phyloP scores from a whole-genome alignment of 768 basidiomycete species.

The Polyporus arcularius region DNA sequence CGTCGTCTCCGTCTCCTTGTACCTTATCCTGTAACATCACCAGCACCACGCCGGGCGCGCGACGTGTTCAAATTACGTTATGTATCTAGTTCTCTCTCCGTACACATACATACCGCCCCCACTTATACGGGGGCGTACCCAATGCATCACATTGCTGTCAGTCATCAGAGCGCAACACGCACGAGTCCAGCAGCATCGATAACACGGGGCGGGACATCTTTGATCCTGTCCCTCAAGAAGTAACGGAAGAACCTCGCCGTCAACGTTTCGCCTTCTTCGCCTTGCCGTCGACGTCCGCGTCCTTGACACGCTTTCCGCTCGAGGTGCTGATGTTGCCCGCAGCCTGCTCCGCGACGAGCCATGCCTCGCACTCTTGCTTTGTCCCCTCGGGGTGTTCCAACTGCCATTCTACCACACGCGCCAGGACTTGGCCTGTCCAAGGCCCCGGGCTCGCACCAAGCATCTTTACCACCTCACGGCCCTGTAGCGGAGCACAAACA shows the following conservation, averaged over 20 bases:
- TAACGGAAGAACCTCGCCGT: neutral
- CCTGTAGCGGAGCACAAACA: conserved; percentile 47
- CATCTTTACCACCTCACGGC: conserved; percentile 58
- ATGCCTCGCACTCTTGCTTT: conserved; percentile 66
- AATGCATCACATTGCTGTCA: conserved; percentile 10
- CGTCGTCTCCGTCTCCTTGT: neutral
- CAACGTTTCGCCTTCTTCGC: conserved; percentile 34
- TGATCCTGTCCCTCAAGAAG: neutral
- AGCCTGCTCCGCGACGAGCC: conserved; percentile 61
- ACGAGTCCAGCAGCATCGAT: neutral
- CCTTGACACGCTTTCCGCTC: conserved; percentile 30
- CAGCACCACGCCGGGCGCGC: neutral
- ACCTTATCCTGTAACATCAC: neutral
- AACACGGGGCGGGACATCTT: neutral
- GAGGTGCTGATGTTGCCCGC: conserved; percentile 43
- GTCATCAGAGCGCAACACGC: neutral
- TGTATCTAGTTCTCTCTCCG: conserved; percentile 2
- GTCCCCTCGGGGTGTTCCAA: conserved; percentile 70
- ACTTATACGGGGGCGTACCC: conserved; percentile 8
- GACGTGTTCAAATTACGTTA: neutral
- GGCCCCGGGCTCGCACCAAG: conserved; percentile 66
- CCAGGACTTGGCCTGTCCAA: conserved; percentile 65
- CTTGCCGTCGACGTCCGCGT: conserved; percentile 15
- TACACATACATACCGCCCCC: neutral
- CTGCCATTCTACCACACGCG: conserved; percentile 83